phyloP scores from a whole-genome alignment of 371 early-diverging fungal genomes.

The Saksenaea vasiformis region DNA sequence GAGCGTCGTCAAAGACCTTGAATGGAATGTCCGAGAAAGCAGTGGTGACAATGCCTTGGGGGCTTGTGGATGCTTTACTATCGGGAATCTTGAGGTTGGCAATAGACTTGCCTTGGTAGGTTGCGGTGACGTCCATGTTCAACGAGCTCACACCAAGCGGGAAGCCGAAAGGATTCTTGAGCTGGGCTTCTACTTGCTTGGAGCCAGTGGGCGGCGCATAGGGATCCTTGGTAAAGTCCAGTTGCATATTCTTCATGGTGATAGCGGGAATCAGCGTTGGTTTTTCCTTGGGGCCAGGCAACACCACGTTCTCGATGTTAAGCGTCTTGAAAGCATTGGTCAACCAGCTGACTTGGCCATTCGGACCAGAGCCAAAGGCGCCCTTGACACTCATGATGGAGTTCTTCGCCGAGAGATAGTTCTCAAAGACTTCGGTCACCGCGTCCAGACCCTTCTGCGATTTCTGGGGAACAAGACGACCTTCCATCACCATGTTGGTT shows the following conservation, averaged over 20 bases:
- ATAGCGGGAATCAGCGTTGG: constrained; percentile 48
- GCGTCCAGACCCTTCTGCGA: constrained; percentile 39
- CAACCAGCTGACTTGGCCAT: constrained; percentile 58
- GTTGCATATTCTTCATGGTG: constrained; percentile 47
- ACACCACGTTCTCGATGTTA: constrained; percentile 45
- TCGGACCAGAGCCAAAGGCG: constrained; percentile 50
- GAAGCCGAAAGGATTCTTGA: constrained; percentile 57
- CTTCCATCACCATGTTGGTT: constrained; percentile 36
- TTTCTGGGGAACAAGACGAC: constrained; percentile 50
- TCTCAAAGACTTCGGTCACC: constrained; percentile 51
- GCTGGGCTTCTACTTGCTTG: constrained; percentile 43
- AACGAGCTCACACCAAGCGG: constrained; percentile 49
- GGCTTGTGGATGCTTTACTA: constrained; percentile 40
- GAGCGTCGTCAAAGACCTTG: constrained; percentile 28
- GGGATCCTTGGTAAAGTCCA: constrained; percentile 53
- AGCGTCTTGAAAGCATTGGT: constrained; percentile 54
- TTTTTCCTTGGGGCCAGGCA: constrained; percentile 43
- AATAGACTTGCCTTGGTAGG: constrained; percentile 30
- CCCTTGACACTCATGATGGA: constrained; percentile 48
- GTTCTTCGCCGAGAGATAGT: constrained; percentile 46
- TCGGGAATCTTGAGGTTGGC: constrained; percentile 50
- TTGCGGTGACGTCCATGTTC: constrained; percentile 44
- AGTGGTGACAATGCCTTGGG: constrained; percentile 41
- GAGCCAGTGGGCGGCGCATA: constrained; percentile 51
- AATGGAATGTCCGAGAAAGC: constrained; percentile 42